phyloP scores from a whole-genome alignment of 2,329 filamentous ascomycete species.

The Microdochium paspali region DNA sequence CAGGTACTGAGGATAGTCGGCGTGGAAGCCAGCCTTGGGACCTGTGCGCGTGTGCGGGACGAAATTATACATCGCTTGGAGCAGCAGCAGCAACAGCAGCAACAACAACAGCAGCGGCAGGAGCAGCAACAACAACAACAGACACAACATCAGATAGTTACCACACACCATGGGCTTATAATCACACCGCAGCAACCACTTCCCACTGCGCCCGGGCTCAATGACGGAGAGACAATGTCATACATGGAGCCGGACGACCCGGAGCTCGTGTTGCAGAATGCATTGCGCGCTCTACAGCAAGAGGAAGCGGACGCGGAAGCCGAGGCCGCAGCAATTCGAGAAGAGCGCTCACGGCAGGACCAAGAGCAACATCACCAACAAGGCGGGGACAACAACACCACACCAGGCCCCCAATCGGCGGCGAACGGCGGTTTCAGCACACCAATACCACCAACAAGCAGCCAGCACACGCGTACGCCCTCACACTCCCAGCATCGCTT shows the following conservation, averaged over 20 bases:
- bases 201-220: conserved; percentile 16
- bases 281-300: conserved; percentile 47
- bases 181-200: conserved; percentile 16
- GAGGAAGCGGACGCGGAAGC: conserved; percentile 50
- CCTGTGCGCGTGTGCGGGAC: conserved; percentile 48
- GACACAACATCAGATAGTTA: conserved; percentile 8
- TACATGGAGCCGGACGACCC: conserved; percentile 42
- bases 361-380: conserved; percentile 18
- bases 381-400: conserved; percentile 12
- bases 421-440: conserved; percentile 1
- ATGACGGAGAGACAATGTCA: conserved; percentile 13
- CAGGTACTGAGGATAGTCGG: conserved; percentile 44
- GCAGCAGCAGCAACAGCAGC: conserved; percentile 12
- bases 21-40: conserved; percentile 41
- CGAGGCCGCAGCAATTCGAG: conserved; percentile 43
- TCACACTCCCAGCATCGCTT: conserved; percentile 10
- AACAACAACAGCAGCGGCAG: conserved; percentile 6
- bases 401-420: conserved; percentile 3
- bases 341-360: conserved; percentile 40
- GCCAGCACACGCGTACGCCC: background rate
- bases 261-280: conserved; percentile 49
- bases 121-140: conserved; percentile 4
- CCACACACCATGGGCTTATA: conserved; percentile 13
- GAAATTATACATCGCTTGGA: conserved; percentile 39
- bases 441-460: no score